A percentile compares a stretch with the other conserved stretches of the same genome.
Conservation (phyloP, 257 asterid genomes). For the Perilla frutescens region DNA sequence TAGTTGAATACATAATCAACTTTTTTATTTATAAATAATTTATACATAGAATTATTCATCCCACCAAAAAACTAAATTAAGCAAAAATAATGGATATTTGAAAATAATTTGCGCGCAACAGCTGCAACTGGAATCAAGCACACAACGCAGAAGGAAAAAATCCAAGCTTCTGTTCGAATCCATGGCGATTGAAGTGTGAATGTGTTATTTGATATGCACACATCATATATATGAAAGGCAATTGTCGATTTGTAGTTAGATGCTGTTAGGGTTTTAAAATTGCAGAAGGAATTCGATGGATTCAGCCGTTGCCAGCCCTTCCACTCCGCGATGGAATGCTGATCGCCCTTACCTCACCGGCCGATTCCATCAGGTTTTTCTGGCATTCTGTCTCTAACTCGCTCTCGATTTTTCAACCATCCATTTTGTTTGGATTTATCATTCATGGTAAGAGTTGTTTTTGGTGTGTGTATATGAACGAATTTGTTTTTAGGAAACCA, state of each 20-base stretch:
- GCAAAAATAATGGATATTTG: constrained; percentile 29
- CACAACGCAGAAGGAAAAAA: not conserved
- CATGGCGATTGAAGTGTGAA: not conserved
- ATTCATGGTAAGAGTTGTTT: not conserved
- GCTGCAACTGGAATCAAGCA: constrained; percentile 15
- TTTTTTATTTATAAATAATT: too few species aligned
- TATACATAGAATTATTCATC: too few species aligned
- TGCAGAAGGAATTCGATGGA: constrained; percentile 47
- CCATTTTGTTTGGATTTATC: not conserved
- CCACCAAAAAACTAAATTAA: not conserved
- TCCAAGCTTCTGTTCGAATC: constrained; percentile 1
- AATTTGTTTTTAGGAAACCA: constrained; percentile 51
- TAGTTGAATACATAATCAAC: too few species aligned
- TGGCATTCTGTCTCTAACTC: not conserved
- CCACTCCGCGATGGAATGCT: constrained; percentile 76
- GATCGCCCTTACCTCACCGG: constrained; percentile 86
- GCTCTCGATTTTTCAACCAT: not conserved
- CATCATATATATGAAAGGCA: not conserved
- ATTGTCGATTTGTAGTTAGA: constrained; percentile 19
- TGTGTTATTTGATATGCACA: not conserved
- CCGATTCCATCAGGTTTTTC: constrained; percentile 64
- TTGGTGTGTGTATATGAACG: not conserved
- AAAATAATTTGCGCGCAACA: constrained; percentile 42
- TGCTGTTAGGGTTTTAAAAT: constrained; percentile 38
- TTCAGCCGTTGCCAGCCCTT: constrained; percentile 47